Evolutionary conservation across 139 green algal genomes (phyloP).

Genomic region (Nannochloris sp.): DNA sequence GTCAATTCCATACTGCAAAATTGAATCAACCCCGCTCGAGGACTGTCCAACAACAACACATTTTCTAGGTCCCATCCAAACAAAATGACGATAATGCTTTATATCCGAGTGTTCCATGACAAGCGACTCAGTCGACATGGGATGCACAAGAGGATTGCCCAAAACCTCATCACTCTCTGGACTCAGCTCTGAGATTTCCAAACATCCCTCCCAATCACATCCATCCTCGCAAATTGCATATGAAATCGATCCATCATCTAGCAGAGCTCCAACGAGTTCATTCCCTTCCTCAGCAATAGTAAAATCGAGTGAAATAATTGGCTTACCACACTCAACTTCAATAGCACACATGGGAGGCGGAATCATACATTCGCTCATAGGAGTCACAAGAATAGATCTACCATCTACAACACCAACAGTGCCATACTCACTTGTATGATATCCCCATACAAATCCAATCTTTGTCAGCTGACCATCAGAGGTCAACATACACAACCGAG

Average conservation of each 20-base stretch:
- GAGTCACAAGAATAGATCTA: slow-evolving; percentile 58
- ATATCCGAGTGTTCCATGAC: neutral
- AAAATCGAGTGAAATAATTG: slow-evolving; percentile 23
- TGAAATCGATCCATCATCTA: slow-evolving; percentile 45
- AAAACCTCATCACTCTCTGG: slow-evolving; percentile 22
- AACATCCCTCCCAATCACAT: slow-evolving; percentile 60
- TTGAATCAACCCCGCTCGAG: too few relatives aligned
- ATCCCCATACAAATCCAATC: slow-evolving; percentile 24
- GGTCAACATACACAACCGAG: slow-evolving; percentile 34
- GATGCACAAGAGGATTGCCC: neutral
- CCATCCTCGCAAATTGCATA: slow-evolving; percentile 35
- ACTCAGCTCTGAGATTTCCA: slow-evolving; percentile 9
- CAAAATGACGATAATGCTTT: too few relatives aligned
- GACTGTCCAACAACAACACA: too few relatives aligned
- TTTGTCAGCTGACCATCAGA: slow-evolving; percentile 5
- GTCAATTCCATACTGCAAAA: too few relatives aligned
- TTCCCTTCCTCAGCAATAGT: slow-evolving; percentile 9
- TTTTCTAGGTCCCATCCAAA: too few relatives aligned
- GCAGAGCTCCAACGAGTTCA: slow-evolving; percentile 21
- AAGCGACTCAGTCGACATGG: neutral
- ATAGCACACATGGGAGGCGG: slow-evolving; percentile 76
- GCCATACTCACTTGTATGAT: slow-evolving; percentile 34
- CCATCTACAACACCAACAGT: slow-evolving; percentile 85
- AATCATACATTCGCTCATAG: slow-evolving; percentile 54
- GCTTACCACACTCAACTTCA: slow-evolving; percentile 23